Evolutionary conservation across 2,329 filamentous ascomycete genomes (phyloP).

Genomic region (Colletotrichum cuscutae): DNA sequence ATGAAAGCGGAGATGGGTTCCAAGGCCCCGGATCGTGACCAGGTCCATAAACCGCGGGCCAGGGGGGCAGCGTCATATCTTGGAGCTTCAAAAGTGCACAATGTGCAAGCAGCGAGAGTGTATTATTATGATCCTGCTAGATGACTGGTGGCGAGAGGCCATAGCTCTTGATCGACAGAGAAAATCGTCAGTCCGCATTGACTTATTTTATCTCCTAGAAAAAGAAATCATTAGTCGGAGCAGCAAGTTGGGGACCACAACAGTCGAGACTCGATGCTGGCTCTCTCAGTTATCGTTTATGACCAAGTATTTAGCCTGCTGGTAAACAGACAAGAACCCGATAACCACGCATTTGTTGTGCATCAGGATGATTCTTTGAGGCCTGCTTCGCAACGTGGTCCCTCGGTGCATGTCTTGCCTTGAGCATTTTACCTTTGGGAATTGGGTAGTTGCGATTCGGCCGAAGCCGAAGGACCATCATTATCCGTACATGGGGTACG

Average conservation of each 20-base stretch:
- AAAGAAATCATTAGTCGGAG: conserved; percentile 15
- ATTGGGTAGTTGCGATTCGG: background rate
- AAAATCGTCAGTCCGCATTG: conserved; percentile 11
- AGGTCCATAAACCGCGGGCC: background rate
- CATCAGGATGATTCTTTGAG: background rate
- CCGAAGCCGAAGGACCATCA: background rate
- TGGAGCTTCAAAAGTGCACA: background rate
- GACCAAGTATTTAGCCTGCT: background rate
- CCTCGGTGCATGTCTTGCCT: background rate
- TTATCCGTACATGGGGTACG: background rate
- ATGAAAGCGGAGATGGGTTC: background rate
- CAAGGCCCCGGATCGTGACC: background rate
- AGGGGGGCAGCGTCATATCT: background rate
- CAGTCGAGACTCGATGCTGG: background rate
- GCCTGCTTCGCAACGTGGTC: background rate
- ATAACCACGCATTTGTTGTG: background rate
- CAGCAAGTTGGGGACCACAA: background rate
- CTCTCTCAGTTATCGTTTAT: conserved; percentile 10
- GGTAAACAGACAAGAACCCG: background rate
- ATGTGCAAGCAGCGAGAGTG: background rate
- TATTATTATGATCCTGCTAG: background rate
- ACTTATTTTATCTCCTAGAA: background rate
- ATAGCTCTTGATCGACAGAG: background rate
- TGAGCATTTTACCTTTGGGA: background rate
- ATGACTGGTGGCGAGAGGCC: conserved; percentile 4